Conservation (phyloP, 176 grass and related monocot genomes). For the Urochloa ruziziensis region DNA sequence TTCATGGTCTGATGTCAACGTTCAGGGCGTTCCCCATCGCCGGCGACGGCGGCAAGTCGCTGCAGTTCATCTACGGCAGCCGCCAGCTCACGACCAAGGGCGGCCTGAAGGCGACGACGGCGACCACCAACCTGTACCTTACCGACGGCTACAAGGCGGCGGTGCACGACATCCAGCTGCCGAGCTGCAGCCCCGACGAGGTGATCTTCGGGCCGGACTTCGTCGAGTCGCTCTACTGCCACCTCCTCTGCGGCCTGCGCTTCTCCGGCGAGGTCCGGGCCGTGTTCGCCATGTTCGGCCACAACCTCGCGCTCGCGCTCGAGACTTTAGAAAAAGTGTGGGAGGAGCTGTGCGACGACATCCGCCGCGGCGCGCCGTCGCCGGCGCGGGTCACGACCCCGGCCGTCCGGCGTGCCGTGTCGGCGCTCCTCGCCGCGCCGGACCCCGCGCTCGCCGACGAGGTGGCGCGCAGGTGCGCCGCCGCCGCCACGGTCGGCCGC, state of each 20-base stretch:
- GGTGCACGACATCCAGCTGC: slow-evolving; percentile 58
- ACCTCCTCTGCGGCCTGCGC: slow-evolving; percentile 81
- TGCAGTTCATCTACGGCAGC: slow-evolving; percentile 91
- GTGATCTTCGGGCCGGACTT: slow-evolving; percentile 75
- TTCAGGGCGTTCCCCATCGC: slow-evolving; percentile 71
- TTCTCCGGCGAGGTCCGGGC: slow-evolving; percentile 54
- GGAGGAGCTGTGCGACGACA: slow-evolving; percentile 73
- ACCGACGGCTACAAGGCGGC: slow-evolving; percentile 46
- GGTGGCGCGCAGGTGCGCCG: slow-evolving; percentile 45
- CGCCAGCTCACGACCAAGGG: slow-evolving; percentile 58
- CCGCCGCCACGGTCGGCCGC: no score
- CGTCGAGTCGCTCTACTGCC: slow-evolving; percentile 77
- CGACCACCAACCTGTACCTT: slow-evolving; percentile 76
- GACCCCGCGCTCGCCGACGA: slow-evolving; percentile 61
- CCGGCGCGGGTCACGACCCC: slow-evolving; percentile 41
- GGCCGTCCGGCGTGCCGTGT: slow-evolving; percentile 54
- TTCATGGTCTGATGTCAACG: neutral
- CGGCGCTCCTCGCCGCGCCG: slow-evolving; percentile 42
- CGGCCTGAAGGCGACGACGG: slow-evolving; percentile 63
- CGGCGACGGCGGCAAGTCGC: slow-evolving; percentile 54
- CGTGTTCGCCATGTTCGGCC: slow-evolving; percentile 70
- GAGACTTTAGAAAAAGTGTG: slow-evolving; percentile 64
- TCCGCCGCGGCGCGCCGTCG: slow-evolving; percentile 56
- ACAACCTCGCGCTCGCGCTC: slow-evolving; percentile 78
- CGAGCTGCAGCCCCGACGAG: slow-evolving; percentile 65